Evolutionary conservation across 116 monocot genomes (phyloP).

Genomic region (Dioscorea cayenensis): DNA sequence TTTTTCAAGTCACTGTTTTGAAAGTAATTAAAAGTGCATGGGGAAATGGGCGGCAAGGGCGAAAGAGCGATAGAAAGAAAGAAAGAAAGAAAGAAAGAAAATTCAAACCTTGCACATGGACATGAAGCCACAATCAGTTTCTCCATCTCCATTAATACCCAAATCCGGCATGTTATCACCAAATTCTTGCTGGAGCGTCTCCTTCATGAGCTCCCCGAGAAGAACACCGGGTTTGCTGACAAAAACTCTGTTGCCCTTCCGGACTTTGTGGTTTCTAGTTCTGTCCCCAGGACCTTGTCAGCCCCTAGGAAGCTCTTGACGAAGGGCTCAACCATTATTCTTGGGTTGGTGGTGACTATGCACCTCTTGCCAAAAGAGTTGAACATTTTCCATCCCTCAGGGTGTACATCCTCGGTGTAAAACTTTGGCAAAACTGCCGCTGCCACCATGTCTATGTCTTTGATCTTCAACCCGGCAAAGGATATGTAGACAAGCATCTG

Average conservation of each 20-base stretch:
- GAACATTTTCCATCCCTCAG: slow-evolving; percentile 72
- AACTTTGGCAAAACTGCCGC: no score
- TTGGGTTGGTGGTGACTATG: slow-evolving; percentile 55
- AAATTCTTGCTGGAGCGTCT: slow-evolving; percentile 32
- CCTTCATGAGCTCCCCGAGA: slow-evolving; percentile 43
- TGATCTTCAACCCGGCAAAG: slow-evolving; percentile 40
- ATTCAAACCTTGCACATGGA: slow-evolving; percentile 50
- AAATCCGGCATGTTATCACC: slow-evolving; percentile 36
- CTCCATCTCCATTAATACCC: slow-evolving; percentile 54
- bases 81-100: no score
- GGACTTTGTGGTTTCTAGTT: slow-evolving; percentile 45
- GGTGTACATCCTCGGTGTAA: slow-evolving; percentile 69
- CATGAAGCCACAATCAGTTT: slow-evolving; percentile 60
- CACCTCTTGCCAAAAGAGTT: slow-evolving; percentile 40
- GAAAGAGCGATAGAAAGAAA: no score
- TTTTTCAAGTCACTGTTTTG: no score
- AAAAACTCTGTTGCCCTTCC: slow-evolving; percentile 71
- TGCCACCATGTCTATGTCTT: no score
- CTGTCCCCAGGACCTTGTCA: slow-evolving; percentile 62
- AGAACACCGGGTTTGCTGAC: slow-evolving; percentile 58
- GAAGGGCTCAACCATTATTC: slow-evolving; percentile 76
- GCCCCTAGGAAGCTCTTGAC: slow-evolving; percentile 52
- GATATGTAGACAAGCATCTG: slow-evolving; percentile 53
- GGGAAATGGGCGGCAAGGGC: no score
- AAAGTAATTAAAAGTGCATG: no score